phyloP scores from a whole-genome alignment of 805 yeast genomes.

The Lipomyces sp. region DNA sequence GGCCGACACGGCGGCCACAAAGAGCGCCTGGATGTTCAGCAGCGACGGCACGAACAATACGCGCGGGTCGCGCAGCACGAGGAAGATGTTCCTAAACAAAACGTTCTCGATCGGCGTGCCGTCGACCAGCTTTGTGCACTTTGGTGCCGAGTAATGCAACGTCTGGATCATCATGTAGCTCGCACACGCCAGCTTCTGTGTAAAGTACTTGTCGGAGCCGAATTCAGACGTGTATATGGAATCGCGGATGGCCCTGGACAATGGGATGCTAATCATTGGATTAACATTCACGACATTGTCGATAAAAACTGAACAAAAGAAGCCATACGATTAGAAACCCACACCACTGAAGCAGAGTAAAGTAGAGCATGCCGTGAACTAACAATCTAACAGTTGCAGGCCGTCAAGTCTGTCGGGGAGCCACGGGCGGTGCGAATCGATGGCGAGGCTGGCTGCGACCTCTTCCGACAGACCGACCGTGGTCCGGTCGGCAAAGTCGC shows the following conservation, averaged over 20 bases:
- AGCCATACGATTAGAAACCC: background rate
- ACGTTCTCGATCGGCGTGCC: constrained; percentile 14
- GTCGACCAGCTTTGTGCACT: background rate
- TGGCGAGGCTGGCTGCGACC: constrained; percentile 17
- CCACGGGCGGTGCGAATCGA: constrained; percentile 24
- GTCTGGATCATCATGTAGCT: constrained; percentile 24
- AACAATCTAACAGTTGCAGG: constrained; percentile 13
- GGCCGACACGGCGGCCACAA: constrained; percentile 19
- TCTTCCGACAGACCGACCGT: constrained; percentile 24
- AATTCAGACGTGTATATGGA: constrained; percentile 8
- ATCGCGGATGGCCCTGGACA: constrained; percentile 10
- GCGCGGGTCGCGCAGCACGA: constrained; percentile 17
- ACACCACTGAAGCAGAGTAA: background rate
- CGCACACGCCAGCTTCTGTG: constrained; percentile 19
- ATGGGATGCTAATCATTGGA: constrained; percentile 6
- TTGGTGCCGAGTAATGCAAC: background rate
- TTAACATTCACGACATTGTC: constrained; percentile 4
- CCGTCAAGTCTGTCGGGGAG: constrained; percentile 12
- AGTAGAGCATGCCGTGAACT: background rate
- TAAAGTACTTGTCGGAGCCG: constrained; percentile 8
- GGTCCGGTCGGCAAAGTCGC: constrained; percentile 10
- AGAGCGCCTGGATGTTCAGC: constrained; percentile 19
- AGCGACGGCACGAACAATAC: constrained; percentile 19
- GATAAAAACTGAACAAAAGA: constrained; percentile 4
- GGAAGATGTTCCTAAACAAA: constrained; percentile 17